Conservation (phyloP, 768 basidiomycete species). For the Cystobasidiopsis lactophilus region DNA sequence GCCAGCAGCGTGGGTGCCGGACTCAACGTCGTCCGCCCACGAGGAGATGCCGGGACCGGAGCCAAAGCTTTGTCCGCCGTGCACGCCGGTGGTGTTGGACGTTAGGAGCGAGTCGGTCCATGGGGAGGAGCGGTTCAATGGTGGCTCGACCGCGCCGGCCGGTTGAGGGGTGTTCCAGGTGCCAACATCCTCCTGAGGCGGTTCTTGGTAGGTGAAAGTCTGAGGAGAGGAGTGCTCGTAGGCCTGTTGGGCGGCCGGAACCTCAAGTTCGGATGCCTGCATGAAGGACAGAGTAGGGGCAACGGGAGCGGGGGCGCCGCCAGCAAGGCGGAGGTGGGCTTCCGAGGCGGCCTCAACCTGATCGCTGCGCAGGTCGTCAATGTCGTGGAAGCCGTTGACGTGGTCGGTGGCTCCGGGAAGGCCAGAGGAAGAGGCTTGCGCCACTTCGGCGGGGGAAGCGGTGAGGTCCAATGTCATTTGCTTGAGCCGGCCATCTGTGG, state of each 20-base stretch:
- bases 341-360: background rate
- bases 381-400: slow-evolving; percentile 9
- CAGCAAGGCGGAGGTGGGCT: background rate
- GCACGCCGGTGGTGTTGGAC: background rate
- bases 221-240: background rate
- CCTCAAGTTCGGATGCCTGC: slow-evolving; percentile 15
- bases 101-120: background rate
- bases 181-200: no score
- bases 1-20: background rate
- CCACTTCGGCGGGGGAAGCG: slow-evolving; percentile 7
- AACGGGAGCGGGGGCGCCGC: background rate
- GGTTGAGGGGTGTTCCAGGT: no score
- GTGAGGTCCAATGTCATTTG: slow-evolving; percentile 18
- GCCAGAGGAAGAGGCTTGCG: no score
- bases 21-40: slow-evolving; percentile 16
- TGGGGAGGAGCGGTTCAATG: no score
- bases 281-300: slow-evolving; percentile 18
- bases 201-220: background rate
- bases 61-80: background rate
- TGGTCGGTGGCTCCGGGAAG: slow-evolving; percentile 10
- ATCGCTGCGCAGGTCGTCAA: background rate
- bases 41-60: slow-evolving; percentile 2
- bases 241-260: background rate
- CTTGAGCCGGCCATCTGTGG: slow-evolving; percentile 11
- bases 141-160: no score